These are phyloP conservation scores for Pharnaceum exiguum DNA, from an alignment of 148 eudicot genomes.

Conservation along the genomic window DNA sequence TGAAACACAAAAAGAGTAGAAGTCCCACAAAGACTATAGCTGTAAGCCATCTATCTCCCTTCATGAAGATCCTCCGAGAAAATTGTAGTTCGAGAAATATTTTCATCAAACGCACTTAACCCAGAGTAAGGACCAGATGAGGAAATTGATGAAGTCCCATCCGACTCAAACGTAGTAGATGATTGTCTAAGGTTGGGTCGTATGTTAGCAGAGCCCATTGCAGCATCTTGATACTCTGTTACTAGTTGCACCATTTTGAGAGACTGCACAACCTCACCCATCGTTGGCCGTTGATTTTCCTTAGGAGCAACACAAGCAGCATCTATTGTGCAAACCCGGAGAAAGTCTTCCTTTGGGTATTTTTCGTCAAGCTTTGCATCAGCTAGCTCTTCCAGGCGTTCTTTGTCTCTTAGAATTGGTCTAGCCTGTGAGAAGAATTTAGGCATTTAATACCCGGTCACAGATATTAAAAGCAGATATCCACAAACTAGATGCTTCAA, in stretches of 20 bases:
- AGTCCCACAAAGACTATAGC: neutral
- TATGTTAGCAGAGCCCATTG: slow-evolving; percentile 30
- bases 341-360: slow-evolving; percentile 80
- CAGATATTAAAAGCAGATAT: no score
- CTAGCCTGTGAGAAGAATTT: slow-evolving; percentile 48
- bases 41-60: slow-evolving; percentile 49
- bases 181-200: slow-evolving; percentile 60
- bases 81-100: slow-evolving; percentile 52
- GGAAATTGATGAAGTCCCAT: slow-evolving; percentile 85
- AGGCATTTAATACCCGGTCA: no score
- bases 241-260: slow-evolving; percentile 92
- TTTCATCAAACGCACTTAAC: slow-evolving; percentile 71
- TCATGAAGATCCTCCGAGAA: slow-evolving; percentile 95
- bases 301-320: slow-evolving; percentile 96
- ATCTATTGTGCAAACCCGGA: slow-evolving; percentile 88
- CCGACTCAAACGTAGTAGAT: slow-evolving; percentile 83
- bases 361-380: slow-evolving; percentile 71
- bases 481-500: neutral
- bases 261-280: slow-evolving; percentile 98
- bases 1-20: neutral
- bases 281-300: slow-evolving; percentile 88
- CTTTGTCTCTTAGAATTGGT: slow-evolving; percentile 79
- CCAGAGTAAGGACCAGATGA: slow-evolving; percentile 94
- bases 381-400: slow-evolving; percentile 71
- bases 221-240: slow-evolving; percentile 63